Evolutionary conservation across 2,329 filamentous ascomycete genomes (phyloP).

Genomic region (Byssoonygena ceratinophila): DNA sequence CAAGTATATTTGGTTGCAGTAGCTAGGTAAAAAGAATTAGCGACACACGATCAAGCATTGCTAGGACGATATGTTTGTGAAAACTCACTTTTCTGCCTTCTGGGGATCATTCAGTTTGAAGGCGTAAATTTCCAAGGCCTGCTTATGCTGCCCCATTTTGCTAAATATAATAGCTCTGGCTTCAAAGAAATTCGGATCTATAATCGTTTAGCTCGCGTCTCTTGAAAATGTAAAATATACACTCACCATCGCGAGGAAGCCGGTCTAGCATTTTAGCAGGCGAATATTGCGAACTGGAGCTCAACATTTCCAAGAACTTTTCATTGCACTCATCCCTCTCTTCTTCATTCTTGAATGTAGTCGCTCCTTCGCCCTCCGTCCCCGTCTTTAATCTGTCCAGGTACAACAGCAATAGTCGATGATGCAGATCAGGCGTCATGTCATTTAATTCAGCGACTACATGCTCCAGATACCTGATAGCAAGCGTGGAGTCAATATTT

Average conservation of each 20-base stretch:
- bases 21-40: conserved; percentile 42
- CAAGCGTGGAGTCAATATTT: conserved; percentile 57
- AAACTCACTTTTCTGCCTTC: conserved; percentile 83
- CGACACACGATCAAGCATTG: too few relatives aligned
- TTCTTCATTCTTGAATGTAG: conserved; percentile 30
- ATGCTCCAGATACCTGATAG: conserved; percentile 78
- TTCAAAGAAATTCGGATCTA: conserved; percentile 78
- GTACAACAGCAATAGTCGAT: conserved; percentile 65
- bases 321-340: conserved; percentile 51
- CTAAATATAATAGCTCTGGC: conserved; percentile 80
- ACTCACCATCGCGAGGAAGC: conserved; percentile 67
- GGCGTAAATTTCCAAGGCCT: conserved; percentile 94
- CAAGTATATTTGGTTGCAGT: conserved; percentile 80
- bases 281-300: conserved; percentile 68
- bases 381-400: conserved; percentile 44
- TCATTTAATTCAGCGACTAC: conserved; percentile 81
- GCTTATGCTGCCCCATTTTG: conserved; percentile 90
- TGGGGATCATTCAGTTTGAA: conserved; percentile 79
- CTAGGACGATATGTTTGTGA: too few relatives aligned
- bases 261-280: conserved; percentile 63
- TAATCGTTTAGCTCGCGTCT: background rate
- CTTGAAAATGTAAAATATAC: background rate
- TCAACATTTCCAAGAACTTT: conserved; percentile 64
- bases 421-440: conserved; percentile 73
- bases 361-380: conserved; percentile 22